Base-by-base conservation (phyloP, 176 grass and related monocot genomes). In the Oryza rufipogon region DNA sequence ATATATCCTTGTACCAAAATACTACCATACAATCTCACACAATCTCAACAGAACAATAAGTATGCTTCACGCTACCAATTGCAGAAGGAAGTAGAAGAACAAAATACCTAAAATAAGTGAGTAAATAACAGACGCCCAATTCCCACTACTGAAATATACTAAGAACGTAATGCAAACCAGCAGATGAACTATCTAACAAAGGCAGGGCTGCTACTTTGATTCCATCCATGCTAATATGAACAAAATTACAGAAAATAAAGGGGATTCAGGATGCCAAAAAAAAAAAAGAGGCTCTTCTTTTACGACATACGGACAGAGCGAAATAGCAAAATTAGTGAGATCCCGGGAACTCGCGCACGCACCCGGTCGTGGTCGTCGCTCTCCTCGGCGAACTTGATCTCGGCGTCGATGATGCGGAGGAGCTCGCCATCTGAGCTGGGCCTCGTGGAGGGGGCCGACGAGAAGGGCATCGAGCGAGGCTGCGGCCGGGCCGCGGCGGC, bases 321-420 rank as follows among this genome's bases (percentile, higher is more conserved):
- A 58, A 67, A 71, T 20, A 60, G 26, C 30, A 47, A 28, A 2
- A 58, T 9, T 19, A 48, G 28, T 23, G 8, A 23, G 11, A 30
- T 20, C 36, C 36, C 19, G 64, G 47, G 58, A 61, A 39, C 28
- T 58, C 25, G 64, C 2, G 46, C 15, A 52, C 66, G 74, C 44
- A 95, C 91, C 77, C 87, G 75, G 51, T 91, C 87, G 66, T 94
- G 91, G 88, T 99, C 88, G 64, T 97, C 89, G 44, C 82, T 90
- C 41, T 97, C 94, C 83, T 89, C 85, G 14, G 94, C 85, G 71
- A 67, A 94, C 89, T 97, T 97, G 66, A 97, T 94, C 80, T 94
- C 96, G 4, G 89, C 79, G 4, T 92, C 91, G 11, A 99, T 81
- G 36, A 99, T 77, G 28, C 89, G 76, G 32, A 94, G 85, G 8